These are phyloP conservation scores for Ceriops zippeliana DNA, from an alignment of 345 rosid genomes.

Conservation along the genomic window DNA sequence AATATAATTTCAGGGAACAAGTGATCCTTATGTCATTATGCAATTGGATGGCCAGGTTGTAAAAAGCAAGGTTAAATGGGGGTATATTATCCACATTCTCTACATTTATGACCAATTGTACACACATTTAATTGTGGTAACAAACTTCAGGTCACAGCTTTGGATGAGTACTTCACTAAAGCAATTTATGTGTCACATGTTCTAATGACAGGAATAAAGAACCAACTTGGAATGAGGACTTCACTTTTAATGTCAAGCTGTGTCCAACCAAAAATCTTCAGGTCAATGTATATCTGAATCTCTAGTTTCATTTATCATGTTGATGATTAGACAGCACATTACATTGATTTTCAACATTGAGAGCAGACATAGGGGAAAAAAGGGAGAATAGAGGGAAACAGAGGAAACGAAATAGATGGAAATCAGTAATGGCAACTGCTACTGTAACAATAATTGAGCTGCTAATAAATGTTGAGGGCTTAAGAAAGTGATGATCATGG, in stretches of 20 bases:
- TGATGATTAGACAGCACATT: neutral
- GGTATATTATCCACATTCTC: conserved; percentile 33
- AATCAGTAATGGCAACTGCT: too few species aligned
- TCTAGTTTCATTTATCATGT: conserved; percentile 5
- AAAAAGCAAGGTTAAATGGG: conserved; percentile 79
- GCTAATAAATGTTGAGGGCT: too few species aligned
- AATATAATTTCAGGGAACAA: conserved; percentile 60
- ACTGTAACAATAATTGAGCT: too few species aligned
- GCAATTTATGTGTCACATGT: neutral
- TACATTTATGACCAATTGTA: too few species aligned
- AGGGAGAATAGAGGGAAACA: too few species aligned
- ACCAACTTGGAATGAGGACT: conserved; percentile 87
- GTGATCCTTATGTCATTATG: conserved; percentile 84
- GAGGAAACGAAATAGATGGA: too few species aligned
- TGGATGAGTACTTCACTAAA: too few species aligned
- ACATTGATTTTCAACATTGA: too few species aligned
- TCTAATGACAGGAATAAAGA: conserved; percentile 57
- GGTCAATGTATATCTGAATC: conserved; percentile 39
- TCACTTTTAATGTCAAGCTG: conserved; percentile 61
- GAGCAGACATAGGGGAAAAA: too few species aligned
- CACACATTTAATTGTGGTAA: too few species aligned
- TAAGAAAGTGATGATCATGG: too few species aligned
- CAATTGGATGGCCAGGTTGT: conserved; percentile 82
- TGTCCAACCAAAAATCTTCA: conserved; percentile 55
- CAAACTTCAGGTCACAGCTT: too few species aligned